Evolutionary conservation across 352 stramenopile genomes (phyloP), one percentile per base, ranked within the genome.

Genomic region (Globisporangium solare): DNA sequence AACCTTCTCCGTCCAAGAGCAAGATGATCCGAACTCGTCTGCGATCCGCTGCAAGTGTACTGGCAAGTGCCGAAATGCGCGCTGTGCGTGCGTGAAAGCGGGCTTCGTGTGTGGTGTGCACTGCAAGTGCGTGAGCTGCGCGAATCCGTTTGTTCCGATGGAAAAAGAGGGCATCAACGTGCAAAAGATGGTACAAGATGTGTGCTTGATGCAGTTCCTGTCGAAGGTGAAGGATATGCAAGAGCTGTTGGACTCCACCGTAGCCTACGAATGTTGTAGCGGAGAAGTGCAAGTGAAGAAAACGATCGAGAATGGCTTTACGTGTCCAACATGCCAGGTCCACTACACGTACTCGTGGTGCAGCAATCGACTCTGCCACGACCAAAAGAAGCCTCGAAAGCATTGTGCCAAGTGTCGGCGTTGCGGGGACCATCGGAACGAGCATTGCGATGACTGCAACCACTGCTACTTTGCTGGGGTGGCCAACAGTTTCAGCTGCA

Each of bases 381-480:
- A 90, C 54, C 58, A 78, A 51, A 92, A 90, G 63, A 88, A 89
- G 61, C 82, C 79, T 17, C 76, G 82, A 14, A 88, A 88, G 51
- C 80, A 92, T 63, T 92, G 83, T 49, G 74, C 67, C 27, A 92
- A 90, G 57, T 92, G 82, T 49, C 79, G 81, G 11, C 79, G 82
- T 2, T 92, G 82, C 61, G 82, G 76, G 1, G 79, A 89, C 61
- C 80, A 92, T 56, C 83, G 83, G 46, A 92, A 89, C 53, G 74
- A 88, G 64, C 83, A 92, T 59, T 92, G 83, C 43, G 76, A 92
- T 56, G 66, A 82, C 20, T 92, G 83, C 62, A 88, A 89, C 48
- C 83, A 90, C 59, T 92, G 83, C 60, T 92, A 91, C 63, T 92
- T 92, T 71, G 83, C 83, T 10, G 83, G 83, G 20, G 83, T 92